Conservation (phyloP, 805 yeast species). For the Pichia ethanolica region DNA sequence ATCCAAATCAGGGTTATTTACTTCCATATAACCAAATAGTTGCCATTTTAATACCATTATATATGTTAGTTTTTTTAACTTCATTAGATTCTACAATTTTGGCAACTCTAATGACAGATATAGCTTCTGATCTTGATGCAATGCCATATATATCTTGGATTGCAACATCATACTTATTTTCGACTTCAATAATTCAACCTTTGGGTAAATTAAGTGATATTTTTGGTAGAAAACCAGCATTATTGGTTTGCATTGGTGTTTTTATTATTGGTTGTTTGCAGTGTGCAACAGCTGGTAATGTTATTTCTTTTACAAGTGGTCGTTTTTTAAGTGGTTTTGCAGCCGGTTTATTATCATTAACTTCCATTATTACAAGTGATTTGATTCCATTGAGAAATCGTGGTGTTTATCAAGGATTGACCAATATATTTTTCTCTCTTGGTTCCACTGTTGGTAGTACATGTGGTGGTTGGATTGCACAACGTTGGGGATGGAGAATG, state of each 20-base stretch:
- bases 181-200: conserved; percentile 70
- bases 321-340: conserved; percentile 81
- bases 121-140: conserved; percentile 63
- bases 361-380: conserved; percentile 74
- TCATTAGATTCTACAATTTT: conserved; percentile 65
- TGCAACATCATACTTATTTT: conserved; percentile 60
- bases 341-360: conserved; percentile 77
- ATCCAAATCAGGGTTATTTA: conserved; percentile 15
- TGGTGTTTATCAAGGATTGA: conserved; percentile 81
- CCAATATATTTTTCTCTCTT: conserved; percentile 68
- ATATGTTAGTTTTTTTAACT: conserved; percentile 46
- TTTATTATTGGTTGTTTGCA: conserved; percentile 53
- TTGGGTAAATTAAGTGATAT: conserved; percentile 66
- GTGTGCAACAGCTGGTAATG: conserved; percentile 44
- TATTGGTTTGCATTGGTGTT: conserved; percentile 44
- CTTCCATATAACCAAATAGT: conserved; percentile 23
- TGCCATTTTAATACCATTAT: conserved; percentile 36
- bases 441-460: conserved; percentile 76
- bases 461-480: conserved; percentile 51
- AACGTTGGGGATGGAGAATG: conserved; percentile 56
- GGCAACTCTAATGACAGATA: conserved; percentile 56
- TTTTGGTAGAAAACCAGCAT: conserved; percentile 53
- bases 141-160: conserved; percentile 63
- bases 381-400: conserved; percentile 73
- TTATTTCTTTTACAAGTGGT: conserved; percentile 42